phyloP scores from a whole-genome alignment of 768 basidiomycete species.

The Strobilomyces dryophilus region DNA sequence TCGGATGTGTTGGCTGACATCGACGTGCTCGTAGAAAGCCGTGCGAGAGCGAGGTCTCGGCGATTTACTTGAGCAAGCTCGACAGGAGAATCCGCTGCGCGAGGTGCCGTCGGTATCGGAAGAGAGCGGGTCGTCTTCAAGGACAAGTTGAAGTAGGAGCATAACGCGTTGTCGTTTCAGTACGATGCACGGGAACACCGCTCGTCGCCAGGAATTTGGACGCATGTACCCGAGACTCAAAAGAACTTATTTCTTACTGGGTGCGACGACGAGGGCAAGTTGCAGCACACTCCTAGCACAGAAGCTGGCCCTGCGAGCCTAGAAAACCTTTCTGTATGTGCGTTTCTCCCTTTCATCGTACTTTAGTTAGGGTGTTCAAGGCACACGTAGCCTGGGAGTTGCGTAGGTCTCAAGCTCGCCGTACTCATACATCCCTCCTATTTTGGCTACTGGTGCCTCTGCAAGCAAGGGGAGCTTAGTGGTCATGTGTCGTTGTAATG shows the following conservation, averaged over 20 bases:
- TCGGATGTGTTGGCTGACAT: neutral
- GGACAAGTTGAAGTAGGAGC: constrained; percentile 8
- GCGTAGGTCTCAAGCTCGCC: too few relatives aligned
- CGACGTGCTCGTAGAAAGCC: constrained; percentile 52
- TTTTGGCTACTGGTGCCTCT: too few relatives aligned
- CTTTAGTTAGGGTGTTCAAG: too few relatives aligned
- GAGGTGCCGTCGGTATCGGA: constrained; percentile 42
- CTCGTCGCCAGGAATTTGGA: neutral
- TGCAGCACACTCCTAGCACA: neutral
- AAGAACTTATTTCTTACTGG: too few relatives aligned
- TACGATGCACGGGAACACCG: neutral
- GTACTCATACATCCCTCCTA: too few relatives aligned
- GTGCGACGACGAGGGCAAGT: neutral
- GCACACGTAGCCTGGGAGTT: too few relatives aligned
- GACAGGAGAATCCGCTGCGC: constrained; percentile 72
- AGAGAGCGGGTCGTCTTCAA: constrained; percentile 8
- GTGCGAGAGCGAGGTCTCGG: constrained; percentile 75
- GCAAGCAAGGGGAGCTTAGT: too few relatives aligned
- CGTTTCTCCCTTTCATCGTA: neutral
- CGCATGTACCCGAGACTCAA: too few relatives aligned
- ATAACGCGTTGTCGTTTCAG: neutral
- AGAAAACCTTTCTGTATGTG: neutral
- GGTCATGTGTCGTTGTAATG: neutral
- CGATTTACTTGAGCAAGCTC: constrained; percentile 71
- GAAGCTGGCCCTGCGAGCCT: neutral